phyloP scores from a whole-genome alignment of 768 basidiomycete genomes.

The Termitomyces heimii region DNA sequence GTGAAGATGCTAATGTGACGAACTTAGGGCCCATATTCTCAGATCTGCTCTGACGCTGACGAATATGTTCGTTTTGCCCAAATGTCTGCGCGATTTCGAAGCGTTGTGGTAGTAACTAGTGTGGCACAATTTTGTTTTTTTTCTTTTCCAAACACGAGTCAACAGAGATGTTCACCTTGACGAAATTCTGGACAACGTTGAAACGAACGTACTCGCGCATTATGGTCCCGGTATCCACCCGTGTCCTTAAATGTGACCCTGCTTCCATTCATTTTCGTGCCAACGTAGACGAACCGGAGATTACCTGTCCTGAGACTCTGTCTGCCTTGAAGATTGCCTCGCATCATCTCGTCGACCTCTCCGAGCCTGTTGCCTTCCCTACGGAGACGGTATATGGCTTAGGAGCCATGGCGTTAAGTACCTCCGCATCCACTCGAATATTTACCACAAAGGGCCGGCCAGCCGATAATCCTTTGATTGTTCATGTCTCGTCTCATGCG shows the following conservation, averaged over 20 bases:
- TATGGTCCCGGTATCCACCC: constrained; percentile 18
- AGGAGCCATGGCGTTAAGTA: constrained; percentile 75
- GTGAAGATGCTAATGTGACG: no score
- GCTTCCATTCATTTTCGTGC: constrained; percentile 50
- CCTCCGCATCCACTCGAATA: constrained; percentile 62
- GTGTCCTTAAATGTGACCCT: constrained; percentile 59
- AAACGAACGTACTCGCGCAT: constrained; percentile 22
- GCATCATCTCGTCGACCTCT: constrained; percentile 40
- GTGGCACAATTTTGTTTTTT: neutral
- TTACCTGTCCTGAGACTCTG: constrained; percentile 46
- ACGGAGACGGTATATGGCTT: constrained; percentile 99
- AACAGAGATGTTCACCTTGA: constrained; percentile 14
- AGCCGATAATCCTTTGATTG: constrained; percentile 94
- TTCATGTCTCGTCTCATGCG: constrained; percentile 80
- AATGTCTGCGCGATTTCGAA: neutral
- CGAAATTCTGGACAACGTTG: constrained; percentile 21
- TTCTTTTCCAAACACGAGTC: constrained; percentile 5
- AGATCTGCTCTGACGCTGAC: no score
- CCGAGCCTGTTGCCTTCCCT: constrained; percentile 77
- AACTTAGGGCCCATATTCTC: no score
- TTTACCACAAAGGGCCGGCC: constrained; percentile 90
- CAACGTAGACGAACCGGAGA: constrained; percentile 36
- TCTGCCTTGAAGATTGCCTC: constrained; percentile 52
- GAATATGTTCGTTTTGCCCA: neutral
- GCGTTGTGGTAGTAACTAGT: no score